Base-by-base conservation (phyloP, 1,284 basidiomycete species). In the Ceratobasidium papillatum region DNA sequence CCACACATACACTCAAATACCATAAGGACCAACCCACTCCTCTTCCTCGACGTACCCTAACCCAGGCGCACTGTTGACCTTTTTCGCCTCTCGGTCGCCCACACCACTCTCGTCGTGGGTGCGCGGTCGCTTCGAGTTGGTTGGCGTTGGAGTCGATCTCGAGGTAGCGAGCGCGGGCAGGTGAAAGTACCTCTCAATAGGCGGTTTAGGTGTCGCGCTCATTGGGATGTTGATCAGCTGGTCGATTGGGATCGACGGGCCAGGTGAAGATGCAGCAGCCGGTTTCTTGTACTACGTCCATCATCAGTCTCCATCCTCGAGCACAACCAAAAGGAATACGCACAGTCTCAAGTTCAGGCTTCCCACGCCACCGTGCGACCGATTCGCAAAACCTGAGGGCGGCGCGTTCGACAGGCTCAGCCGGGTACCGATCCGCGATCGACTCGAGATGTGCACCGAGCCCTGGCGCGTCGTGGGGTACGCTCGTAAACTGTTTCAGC, bases 361-460 rank as follows among this genome's bases (percentile, higher is more conserved):
- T 91, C 4, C 92, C 93, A 77, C 91, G 84, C 92, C 93, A 94
- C 66, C 86, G 87, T 0, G 90, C 88, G 58, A 94, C 85, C 30
- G 91, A 91, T 79, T 94, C 93, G 78, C 90, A 93, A 79, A 92
- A 94, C 64, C 91, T 84, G 2, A 93, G 84, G 0, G 90, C 88
- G 27, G 91, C 90, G 27, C 91, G 86, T 78, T 94, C 92, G 27
- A 93, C 86, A n/a, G 90, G 89, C 78, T 94, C 92, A 0, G 90
- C 89, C 36, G 93, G 91, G 80, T 90, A 94, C 77, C 89, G 88
- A 87, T 89, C 90, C 1, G 91, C 90, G 3, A 94, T 83, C 78
- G 91, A 89, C 79, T 93, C 91, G 87, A 94, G 89, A 77, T 94
- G 92, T 0, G 90, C 91, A 3, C 89, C 87, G 22, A 94, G 84